Evolutionary conservation across 805 yeast species (phyloP), one percentile per base, ranked within the genome.

Genomic region (Candida boidinii): DNA sequence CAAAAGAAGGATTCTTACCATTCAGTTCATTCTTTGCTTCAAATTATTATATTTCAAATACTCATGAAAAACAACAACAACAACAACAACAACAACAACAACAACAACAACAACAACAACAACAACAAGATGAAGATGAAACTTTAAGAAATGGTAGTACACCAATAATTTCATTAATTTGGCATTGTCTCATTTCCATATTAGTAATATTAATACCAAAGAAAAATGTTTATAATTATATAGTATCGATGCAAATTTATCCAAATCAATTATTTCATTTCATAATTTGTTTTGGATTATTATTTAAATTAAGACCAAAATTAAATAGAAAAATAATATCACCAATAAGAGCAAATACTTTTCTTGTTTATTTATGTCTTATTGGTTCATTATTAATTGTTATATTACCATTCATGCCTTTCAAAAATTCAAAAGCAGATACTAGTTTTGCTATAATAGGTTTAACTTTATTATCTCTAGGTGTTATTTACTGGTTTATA

Each of bases 371-470:
- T 13, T 58, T 67, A 41, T 69, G 70, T 43, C 50, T 60, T 29
- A 45, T 63, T 23, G 60, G 72, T 15, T 64, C 71, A 3, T 44
- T 66, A 13, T 68, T 70, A 36, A 63, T 69, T 43, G 60, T 69
- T 30, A 54, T 59, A 29, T 70, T 72, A 25, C 76, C 76, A 8
- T 69, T 68, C 45, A 60, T 69, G 34, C 71, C 72, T 7, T 45
- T 45, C 11, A 30, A 33, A 3, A 20, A 17, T 11, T 13, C 15
- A n/a, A 14, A 17, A 13, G n/a, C n/a, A 4, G 39, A 39, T 25
- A 42, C 31, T 33, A 37, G 39, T 8, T 51, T 47, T 33, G 51
- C 55, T 1, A 22, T 50, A n/a, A 41, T 41, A 9, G 51, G 54
- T 15, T 29, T 42, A 13, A 28, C 38, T 10, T 33, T 44, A 8